A percentile compares a stretch with the other conserved stretches of the same genome.
Evolutionary conservation across 345 rosid genomes (phyloP).

Genomic region (Gossypium longicalyx): DNA sequence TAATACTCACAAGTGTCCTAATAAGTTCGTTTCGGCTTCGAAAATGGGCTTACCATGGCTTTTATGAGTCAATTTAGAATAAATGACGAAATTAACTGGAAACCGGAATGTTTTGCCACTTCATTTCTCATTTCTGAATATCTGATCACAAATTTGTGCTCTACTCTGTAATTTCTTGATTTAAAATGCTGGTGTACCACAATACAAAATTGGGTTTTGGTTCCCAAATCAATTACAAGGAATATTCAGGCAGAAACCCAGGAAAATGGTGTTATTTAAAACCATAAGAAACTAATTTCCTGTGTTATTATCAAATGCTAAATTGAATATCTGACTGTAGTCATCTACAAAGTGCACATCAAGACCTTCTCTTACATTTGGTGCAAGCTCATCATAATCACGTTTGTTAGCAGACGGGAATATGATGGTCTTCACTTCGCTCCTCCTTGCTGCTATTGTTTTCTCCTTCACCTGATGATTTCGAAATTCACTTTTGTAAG

Average conservation of each 20-base stretch:
- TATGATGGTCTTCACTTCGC: conserved; percentile 72
- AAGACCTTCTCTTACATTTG: conserved; percentile 83
- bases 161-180: neutral
- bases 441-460: conserved; percentile 89
- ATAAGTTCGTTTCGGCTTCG: no score
- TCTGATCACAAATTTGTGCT: neutral
- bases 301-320: conserved; percentile 49
- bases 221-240: neutral
- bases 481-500: neutral
- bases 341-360: conserved; percentile 91
- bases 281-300: neutral
- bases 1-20: no score
- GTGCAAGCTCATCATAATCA: conserved; percentile 87
- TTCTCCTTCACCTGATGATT: conserved; percentile 86
- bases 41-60: no score
- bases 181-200: neutral
- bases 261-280: neutral
- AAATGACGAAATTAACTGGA: no score
- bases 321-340: conserved; percentile 55
- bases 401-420: conserved; percentile 92
- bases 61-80: no score
- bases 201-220: neutral
- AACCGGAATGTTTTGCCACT: no score
- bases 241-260: neutral
- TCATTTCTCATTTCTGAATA: neutral